phyloP scores from a whole-genome alignment of 2,329 filamentous ascomycete species.

The Orbilia oligospora region DNA sequence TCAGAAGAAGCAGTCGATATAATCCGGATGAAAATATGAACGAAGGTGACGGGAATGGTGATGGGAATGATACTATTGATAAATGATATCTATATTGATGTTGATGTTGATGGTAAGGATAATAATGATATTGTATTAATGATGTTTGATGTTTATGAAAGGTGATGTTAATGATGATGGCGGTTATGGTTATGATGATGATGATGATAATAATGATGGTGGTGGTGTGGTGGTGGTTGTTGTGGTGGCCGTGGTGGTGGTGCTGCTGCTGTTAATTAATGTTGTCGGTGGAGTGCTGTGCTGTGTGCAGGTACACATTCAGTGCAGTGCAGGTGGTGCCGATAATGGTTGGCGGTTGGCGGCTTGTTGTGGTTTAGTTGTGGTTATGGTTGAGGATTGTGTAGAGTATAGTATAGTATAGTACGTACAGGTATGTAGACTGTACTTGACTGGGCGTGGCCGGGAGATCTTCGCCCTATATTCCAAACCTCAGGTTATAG shows the following conservation, averaged over 20 bases:
- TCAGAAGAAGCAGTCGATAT: background rate
- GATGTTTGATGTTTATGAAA: background rate
- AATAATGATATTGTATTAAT: background rate
- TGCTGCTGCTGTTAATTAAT: background rate
- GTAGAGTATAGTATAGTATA: background rate
- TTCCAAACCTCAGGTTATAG: constrained; percentile 38
- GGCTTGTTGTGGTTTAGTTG: no score
- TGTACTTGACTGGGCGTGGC: constrained; percentile 23
- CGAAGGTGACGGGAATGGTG: background rate
- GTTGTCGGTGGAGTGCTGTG: constrained; percentile 19
- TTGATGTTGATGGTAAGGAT: background rate
- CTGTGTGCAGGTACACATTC: constrained; percentile 2
- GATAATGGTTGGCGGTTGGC: no score
- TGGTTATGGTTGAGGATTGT: background rate
- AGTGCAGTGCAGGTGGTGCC: no score
- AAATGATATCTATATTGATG: constrained; percentile 3
- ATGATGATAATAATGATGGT: background rate
- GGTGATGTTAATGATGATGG: background rate
- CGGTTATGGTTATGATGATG: background rate
- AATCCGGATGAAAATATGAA: constrained; percentile 1
- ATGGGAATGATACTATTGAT: constrained; percentile 17
- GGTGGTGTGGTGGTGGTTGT: background rate
- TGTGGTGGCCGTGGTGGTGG: background rate
- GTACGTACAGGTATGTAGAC: no score
- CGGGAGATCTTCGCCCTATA: constrained; percentile 61